Percentiles rank a stretch among this genome's conserved stretches.
Conservation (phyloP, 225 moss, liverwort and hornwort genomes). For the Marchantia polymorpha region DNA sequence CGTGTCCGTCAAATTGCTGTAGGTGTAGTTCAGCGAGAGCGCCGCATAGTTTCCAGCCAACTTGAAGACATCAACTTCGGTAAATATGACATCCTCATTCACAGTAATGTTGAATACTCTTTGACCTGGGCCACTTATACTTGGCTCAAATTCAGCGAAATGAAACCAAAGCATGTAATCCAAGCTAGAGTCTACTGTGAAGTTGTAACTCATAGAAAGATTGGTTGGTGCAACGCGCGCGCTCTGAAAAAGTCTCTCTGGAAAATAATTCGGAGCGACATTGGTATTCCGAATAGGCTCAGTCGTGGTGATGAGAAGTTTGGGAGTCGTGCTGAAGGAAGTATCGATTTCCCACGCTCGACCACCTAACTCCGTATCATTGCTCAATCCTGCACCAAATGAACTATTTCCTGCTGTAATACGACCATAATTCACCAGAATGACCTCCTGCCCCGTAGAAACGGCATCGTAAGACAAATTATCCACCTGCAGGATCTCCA, state of each 20-base stretch:
- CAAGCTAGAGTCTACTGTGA: conserved; percentile 66
- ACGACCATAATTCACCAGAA: conserved; percentile 75
- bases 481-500: conserved; percentile 77
- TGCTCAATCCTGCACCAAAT: conserved; percentile 83
- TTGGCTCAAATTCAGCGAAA: conserved; percentile 81
- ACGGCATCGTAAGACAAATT: conserved; percentile 50
- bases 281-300: conserved; percentile 40
- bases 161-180: conserved; percentile 95
- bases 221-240: conserved; percentile 52
- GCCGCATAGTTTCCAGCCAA: conserved; percentile 50
- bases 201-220: conserved; percentile 48
- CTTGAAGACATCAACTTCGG: conserved; percentile 62
- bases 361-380: conserved; percentile 73
- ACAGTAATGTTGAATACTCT: conserved; percentile 69
- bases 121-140: conserved; percentile 53
- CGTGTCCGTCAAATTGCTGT: conserved; percentile 64
- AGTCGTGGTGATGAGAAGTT: conserved; percentile 39
- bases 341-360: conserved; percentile 77
- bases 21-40: conserved; percentile 58
- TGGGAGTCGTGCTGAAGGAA: conserved; percentile 41
- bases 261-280: conserved; percentile 71
- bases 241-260: conserved; percentile 60
- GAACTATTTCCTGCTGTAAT: conserved; percentile 57
- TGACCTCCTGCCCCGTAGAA: conserved; percentile 64
- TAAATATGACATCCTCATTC: conserved; percentile 42